Evolutionary conservation across 306 rosid genomes (phyloP), one percentile per base, ranked within the genome.

Genomic region (Trifolium repens): DNA sequence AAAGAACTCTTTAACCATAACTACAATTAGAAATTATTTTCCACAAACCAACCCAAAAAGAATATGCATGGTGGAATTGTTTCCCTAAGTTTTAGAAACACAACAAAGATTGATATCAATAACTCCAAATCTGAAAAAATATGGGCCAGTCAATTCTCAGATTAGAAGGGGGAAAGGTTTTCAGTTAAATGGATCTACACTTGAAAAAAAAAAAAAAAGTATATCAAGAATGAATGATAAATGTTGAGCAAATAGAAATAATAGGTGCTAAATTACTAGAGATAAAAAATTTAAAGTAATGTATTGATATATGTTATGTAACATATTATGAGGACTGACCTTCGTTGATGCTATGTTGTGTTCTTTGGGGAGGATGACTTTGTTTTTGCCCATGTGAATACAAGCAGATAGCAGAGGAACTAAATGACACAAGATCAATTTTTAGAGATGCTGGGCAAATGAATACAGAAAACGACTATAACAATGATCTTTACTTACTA

Each of bases 281-380:
- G 10, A 46, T 46, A 46, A 27, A 27, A 60, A 60, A 47, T 40
- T 15, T 24, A 43, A 55, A 71, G 43, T 9, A 59, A n/a, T 37
- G 13, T 26, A 52, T 35, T 66, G 15, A 60, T 9, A 71, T 60
- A 16, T 44, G 27, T 44, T 17, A 13, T n/a, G 55, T 44, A 44
- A 55, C 8, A 35, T 35, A n/a, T 64, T 32, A 34, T 10, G 22
- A 32, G 68, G 54, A 63, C 85, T 39, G 57, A 80, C 88, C 85
- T 69, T 65, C 9, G 13, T 54, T 47, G 62, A 57, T 64, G 37
- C 53, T 17, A 69, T 69, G 43, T 49, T 12, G 62, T 34, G 12
- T 78, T 69, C 55, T 47, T 50, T 63, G 71, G 74, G 58, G 32
- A 55, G 52, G 53, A 54, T 30, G 49, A 63, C 26, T 68, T 49